These are phyloP conservation scores for Saccharomyces hybrid DNA, from an alignment of 1,139 yeast genomes.

Conservation along the genomic window DNA sequence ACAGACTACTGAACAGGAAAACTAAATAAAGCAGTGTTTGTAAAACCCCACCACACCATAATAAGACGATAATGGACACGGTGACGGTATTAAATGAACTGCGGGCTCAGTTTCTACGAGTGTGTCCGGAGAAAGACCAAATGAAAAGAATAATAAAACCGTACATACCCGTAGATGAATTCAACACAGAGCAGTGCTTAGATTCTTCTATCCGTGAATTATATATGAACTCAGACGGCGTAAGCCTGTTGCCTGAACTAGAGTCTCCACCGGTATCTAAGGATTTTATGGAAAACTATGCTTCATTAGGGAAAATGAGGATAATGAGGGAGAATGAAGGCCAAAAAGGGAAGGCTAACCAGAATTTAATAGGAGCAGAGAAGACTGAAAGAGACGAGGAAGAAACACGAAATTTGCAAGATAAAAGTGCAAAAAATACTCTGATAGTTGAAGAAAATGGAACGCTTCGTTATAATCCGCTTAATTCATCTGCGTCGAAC, in stretches of 20 bases:
- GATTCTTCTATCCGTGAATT: conserved; percentile 14
- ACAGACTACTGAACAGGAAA: not conserved
- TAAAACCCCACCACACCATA: not conserved
- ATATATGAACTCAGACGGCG: conserved; percentile 21
- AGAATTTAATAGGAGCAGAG: conserved; percentile 1
- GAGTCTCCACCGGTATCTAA: conserved; percentile 31
- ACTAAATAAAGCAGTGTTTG: not conserved
- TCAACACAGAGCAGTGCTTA: conserved; percentile 2
- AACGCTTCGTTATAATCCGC: not conserved
- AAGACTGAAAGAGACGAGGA: not conserved
- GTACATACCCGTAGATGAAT: conserved; percentile 9
- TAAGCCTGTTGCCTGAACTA: conserved; percentile 17
- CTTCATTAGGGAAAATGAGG: conserved; percentile 8
- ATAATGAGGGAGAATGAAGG: conserved; percentile 7
- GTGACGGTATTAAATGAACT: conserved; percentile 24
- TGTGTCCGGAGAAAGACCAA: conserved; percentile 28
- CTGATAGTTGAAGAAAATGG: not conserved
- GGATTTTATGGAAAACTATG: conserved; percentile 20
- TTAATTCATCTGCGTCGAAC: not conserved
- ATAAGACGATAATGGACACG: conserved; percentile 24
- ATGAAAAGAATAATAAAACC: conserved; percentile 29
- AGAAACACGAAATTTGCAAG: not conserved
- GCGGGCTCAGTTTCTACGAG: conserved; percentile 28
- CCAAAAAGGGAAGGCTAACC: conserved; percentile 1
- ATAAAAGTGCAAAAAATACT: not conserved